A percentile compares a stretch with the other conserved stretches of the same genome.
These are phyloP conservation scores for Diaporthe vaccinii DNA, from an alignment of 2,329 filamentous ascomycete species.

Conservation along the genomic window DNA sequence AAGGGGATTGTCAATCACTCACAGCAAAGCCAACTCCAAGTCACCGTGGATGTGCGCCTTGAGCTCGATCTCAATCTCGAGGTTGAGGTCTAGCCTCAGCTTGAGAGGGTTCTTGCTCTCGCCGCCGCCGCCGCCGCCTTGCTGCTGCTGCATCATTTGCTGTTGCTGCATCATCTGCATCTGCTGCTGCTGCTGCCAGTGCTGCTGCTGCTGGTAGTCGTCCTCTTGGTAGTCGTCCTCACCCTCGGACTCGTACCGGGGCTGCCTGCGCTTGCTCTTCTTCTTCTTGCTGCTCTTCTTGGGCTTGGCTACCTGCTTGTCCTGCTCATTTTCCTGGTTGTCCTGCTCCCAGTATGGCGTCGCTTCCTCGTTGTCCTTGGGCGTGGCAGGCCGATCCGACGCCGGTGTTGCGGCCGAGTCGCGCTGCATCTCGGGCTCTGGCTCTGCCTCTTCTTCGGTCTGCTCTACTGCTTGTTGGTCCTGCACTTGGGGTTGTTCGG, in stretches of 20 bases:
- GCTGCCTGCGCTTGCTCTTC: constrained; percentile 41
- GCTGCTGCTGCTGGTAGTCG: constrained; percentile 43
- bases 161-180: constrained; percentile 48
- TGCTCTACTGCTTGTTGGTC: constrained; percentile 43
- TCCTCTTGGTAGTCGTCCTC: constrained; percentile 43
- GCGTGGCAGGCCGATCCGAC: constrained; percentile 49
- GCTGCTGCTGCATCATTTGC: constrained; percentile 48
- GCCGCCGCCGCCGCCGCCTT: constrained; percentile 52
- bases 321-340: constrained; percentile 44
- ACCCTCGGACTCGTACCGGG: constrained; percentile 35
- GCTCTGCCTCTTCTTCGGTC: constrained; percentile 54
- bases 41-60: constrained; percentile 86
- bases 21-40: constrained; percentile 80
- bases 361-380: constrained; percentile 49
- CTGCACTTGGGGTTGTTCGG: constrained; percentile 43
- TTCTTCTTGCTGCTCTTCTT: constrained; percentile 44
- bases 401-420: constrained; percentile 59
- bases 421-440: constrained; percentile 71
- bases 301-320: constrained; percentile 44
- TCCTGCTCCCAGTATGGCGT: constrained; percentile 47
- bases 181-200: constrained; percentile 44
- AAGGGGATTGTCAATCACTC: constrained; percentile 47
- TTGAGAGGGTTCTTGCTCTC: constrained; percentile 73
- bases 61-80: constrained; percentile 84
- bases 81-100: constrained; percentile 79